Evolutionary conservation across 371 early-diverging fungal genomes (phyloP), one percentile per base, ranked within the genome.

Genomic region (Mucor piriformis): DNA sequence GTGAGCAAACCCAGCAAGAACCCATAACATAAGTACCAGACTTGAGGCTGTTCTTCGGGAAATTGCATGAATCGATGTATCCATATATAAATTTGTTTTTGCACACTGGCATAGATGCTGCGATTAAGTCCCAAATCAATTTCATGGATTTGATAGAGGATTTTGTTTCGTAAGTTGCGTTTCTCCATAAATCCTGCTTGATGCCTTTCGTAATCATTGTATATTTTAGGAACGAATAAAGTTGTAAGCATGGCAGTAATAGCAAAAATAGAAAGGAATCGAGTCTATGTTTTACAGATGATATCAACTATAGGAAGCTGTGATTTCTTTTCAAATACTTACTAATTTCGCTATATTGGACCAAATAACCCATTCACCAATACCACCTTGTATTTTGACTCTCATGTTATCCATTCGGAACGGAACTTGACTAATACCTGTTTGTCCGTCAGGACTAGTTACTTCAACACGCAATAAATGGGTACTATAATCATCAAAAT

Each of bases 311-410:
- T 46, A 23, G 20, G n/a, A 48, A 13, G 12, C 25, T 11, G 5
- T 24, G 2, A 1, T 11, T 18, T 25, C 29, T 24, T 57, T 24
- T 21, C 10, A 15, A 8, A 18, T 18, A 49, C 70, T 72, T 74
- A 85, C 83, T 50, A 81, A 44, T 12, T 63, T 24, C 2, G 82
- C 72, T 60, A 88, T 77, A 27, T 78, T 72, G 15, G 83, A 67
- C 58, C 76, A 71, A 58, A 92, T 90, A 37, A 95, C 80, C 77
- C 84, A 90, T 63, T 90, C 93, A 35, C 92, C 92, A n/a, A 81
- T 59, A 12, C 89, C 87, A 3, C 83, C 85, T 20, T 81, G 74
- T 61, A 89, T 83, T 6, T 82, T 73, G 15, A 80, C 70, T 5
- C 88, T 77, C 54, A 72, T 51, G 18, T 81, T 79, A 59, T 93